These are phyloP conservation scores for Panicum hallii DNA, from an alignment of 202 grass and related monocot genomes.

Conservation along the genomic window DNA sequence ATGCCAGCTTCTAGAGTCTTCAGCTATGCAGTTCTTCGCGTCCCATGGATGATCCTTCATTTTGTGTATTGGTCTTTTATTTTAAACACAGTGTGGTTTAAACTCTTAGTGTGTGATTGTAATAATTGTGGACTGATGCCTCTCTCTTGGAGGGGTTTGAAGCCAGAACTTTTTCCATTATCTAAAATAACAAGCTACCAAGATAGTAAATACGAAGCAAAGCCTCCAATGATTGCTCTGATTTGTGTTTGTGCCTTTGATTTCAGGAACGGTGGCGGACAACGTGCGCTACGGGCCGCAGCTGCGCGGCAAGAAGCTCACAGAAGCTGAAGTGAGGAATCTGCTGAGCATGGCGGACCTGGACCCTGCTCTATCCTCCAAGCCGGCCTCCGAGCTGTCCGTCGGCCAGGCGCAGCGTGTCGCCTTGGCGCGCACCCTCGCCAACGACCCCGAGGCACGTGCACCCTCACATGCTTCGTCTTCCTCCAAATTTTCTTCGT, in stretches of 20 bases:
- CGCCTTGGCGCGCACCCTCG: constrained; percentile 83
- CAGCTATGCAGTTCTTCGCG: too few relatives aligned
- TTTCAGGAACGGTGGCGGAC: constrained; percentile 74
- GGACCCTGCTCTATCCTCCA: constrained; percentile 66
- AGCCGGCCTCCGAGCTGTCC: constrained; percentile 67
- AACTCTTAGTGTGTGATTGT: too few relatives aligned
- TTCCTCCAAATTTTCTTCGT: background rate
- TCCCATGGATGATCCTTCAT: too few relatives aligned
- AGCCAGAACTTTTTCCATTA: too few relatives aligned
- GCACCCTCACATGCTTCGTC: background rate
- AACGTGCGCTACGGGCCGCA: constrained; percentile 87
- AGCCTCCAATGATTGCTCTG: background rate
- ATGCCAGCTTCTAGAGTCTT: too few relatives aligned
- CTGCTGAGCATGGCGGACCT: constrained; percentile 69
- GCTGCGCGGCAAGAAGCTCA: constrained; percentile 75
- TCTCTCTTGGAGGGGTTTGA: too few relatives aligned
- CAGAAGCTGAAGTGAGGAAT: constrained; percentile 62
- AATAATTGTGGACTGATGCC: too few relatives aligned
- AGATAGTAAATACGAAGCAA: background rate
- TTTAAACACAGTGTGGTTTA: too few relatives aligned
- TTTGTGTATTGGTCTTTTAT: too few relatives aligned
- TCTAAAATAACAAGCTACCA: background rate
- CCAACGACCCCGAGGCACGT: constrained; percentile 82
- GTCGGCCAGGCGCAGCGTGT: constrained; percentile 96
- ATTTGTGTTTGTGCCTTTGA: background rate